These are phyloP conservation scores for Cystobasidium pallidum DNA, from an alignment of 1,284 basidiomycete genomes.

Conservation along the genomic window DNA sequence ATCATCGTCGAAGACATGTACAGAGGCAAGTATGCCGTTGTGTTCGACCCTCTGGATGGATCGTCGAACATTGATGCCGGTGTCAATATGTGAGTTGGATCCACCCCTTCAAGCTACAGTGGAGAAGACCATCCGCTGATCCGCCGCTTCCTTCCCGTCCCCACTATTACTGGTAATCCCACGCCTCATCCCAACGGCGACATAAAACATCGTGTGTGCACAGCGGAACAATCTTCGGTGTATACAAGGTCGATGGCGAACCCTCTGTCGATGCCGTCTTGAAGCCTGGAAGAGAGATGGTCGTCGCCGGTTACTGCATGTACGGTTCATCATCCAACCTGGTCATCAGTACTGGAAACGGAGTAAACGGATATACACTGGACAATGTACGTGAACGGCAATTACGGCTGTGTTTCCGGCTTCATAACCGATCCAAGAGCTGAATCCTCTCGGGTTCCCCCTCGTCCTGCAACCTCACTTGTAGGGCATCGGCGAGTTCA, in stretches of 20 bases:
- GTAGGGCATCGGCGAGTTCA: conserved; percentile 88
- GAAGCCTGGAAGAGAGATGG: conserved; percentile 94
- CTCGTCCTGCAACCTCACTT: too few species aligned
- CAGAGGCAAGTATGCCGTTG: conserved; percentile 81
- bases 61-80: conserved; percentile 99
- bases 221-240: conserved; percentile 93
- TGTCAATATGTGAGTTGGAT: conserved; percentile 75
- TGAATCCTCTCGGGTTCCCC: conserved; percentile 1
- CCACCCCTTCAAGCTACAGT: neutral
- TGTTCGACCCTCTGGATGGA: conserved; percentile 98
- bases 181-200: too few species aligned
- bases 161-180: neutral
- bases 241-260: conserved; percentile 80
- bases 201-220: too few species aligned
- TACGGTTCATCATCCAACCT: conserved; percentile 98
- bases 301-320: conserved; percentile 77
- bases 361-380: conserved; percentile 98
- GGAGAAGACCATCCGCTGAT: neutral
- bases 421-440: neutral
- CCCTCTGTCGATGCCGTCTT: conserved; percentile 85
- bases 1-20: conserved; percentile 56
- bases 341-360: conserved; percentile 90
- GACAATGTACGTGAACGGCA: conserved; percentile 66
- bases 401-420: too few species aligned
- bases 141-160: neutral